Conservation (phyloP, 2,329 filamentous ascomycete species). For the Colletotrichum eremochloae region DNA sequence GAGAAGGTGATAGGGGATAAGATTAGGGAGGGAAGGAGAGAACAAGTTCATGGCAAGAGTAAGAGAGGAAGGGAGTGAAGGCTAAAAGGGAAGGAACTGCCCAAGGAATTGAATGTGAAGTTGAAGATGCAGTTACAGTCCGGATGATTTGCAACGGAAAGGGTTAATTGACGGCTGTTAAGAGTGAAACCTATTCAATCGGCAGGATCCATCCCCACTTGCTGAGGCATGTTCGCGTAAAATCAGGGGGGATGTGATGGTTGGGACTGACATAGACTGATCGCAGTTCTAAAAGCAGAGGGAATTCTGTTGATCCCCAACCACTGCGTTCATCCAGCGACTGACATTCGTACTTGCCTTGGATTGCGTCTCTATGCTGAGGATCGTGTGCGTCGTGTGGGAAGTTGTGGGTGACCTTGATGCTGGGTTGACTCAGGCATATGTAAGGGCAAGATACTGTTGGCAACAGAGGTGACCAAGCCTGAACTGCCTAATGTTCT, state of each 20-base stretch:
- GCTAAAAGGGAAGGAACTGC: neutral
- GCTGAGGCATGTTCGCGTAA: neutral
- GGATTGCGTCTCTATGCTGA: neutral
- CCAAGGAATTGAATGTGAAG: too few relatives aligned
- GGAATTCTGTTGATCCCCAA: neutral
- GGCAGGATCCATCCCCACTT: neutral
- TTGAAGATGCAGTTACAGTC: neutral
- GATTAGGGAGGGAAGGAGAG: neutral
- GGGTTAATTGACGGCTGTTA: neutral
- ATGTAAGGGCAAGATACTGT: neutral
- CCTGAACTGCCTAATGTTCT: too few relatives aligned
- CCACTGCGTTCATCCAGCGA: neutral
- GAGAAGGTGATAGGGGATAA: neutral
- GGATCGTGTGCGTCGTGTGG: neutral
- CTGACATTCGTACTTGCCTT: neutral
- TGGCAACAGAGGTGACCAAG: neutral
- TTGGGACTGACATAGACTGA: neutral
- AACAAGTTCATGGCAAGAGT: neutral
- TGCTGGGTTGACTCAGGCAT: neutral
- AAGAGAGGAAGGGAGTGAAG: neutral
- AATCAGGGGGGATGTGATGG: neutral
- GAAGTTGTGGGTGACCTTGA: neutral
- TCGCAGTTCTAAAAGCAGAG: neutral
- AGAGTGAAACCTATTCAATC: neutral
- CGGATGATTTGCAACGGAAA: neutral